These are phyloP conservation scores for Melaleuca quinquenervia DNA, from an alignment of 345 rosid genomes.

Conservation along the genomic window DNA sequence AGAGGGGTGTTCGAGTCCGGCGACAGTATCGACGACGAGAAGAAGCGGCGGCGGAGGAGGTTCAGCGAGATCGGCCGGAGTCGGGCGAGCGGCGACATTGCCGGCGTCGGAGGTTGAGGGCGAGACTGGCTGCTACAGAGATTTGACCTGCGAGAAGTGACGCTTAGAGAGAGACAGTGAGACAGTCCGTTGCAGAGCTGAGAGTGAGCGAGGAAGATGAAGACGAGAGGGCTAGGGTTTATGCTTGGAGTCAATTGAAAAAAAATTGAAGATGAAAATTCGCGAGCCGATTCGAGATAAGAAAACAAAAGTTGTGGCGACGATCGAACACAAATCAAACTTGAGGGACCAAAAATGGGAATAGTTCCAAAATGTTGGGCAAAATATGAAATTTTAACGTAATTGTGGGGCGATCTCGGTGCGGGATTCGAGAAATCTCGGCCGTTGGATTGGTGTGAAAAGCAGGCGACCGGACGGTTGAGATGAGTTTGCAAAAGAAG, in stretches of 20 bases:
- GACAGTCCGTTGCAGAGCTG: neutral
- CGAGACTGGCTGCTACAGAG: neutral
- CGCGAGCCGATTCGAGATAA: too few relatives aligned
- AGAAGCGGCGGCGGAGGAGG: conserved; percentile 6
- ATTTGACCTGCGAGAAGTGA: neutral
- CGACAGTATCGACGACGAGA: conserved; percentile 31
- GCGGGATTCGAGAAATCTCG: neutral
- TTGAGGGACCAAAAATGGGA: neutral
- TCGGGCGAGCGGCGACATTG: neutral
- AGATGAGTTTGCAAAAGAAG: neutral
- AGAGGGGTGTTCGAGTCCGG: conserved; percentile 33
- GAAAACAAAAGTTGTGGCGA: too few relatives aligned
- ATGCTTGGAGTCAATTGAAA: neutral
- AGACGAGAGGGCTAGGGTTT: neutral
- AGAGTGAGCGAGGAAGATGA: neutral
- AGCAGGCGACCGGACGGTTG: neutral
- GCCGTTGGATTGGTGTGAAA: neutral
- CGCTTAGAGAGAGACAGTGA: neutral
- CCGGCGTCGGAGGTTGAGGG: neutral
- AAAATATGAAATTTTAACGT: neutral
- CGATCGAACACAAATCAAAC: neutral
- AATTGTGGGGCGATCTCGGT: neutral
- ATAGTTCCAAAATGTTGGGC: neutral
- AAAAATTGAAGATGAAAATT: too few relatives aligned
- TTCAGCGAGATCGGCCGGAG: conserved; percentile 7